Percentiles rank a stretch among this genome's conserved stretches.
phyloP scores from a whole-genome alignment of 345 rosid species.

The Psidium friedrichsthalianum region DNA sequence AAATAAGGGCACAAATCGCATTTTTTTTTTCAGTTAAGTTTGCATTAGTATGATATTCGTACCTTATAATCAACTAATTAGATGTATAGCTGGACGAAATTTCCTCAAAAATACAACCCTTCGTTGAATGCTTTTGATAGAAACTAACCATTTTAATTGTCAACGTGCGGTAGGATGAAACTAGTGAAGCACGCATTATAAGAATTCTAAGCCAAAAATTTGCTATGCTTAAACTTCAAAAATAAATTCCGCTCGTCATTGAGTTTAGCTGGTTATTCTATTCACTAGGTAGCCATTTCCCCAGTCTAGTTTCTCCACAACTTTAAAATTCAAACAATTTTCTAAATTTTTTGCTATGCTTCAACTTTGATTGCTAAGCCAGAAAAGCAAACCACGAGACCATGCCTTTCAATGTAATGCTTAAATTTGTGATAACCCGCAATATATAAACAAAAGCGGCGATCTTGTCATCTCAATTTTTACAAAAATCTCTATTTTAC shows the following conservation, averaged over 20 bases:
- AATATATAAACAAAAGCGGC: background rate
- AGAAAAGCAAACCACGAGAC: background rate
- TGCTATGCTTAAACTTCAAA: background rate
- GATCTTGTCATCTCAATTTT: background rate
- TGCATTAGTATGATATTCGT: background rate
- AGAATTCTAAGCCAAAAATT: background rate
- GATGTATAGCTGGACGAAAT: background rate
- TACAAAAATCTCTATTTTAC: background rate
- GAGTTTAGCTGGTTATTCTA: background rate
- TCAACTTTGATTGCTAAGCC: background rate
- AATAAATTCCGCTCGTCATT: too few species aligned
- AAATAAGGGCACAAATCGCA: background rate
- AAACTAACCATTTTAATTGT: background rate
- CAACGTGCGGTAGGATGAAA: background rate
- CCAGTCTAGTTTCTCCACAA: background rate
- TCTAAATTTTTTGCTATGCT: background rate
- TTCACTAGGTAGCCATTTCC: background rate
- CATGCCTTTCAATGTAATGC: background rate
- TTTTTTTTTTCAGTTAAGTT: background rate
- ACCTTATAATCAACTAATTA: background rate
- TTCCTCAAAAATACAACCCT: background rate
- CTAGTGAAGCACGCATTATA: background rate
- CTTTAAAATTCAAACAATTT: background rate
- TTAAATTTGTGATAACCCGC: background rate
- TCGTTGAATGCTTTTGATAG: background rate